A percentile compares a stretch with the other conserved stretches of the same genome.
Evolutionary conservation across 164 flowering plant genomes (phyloP).

Genomic region (Houttuynia cordata): DNA sequence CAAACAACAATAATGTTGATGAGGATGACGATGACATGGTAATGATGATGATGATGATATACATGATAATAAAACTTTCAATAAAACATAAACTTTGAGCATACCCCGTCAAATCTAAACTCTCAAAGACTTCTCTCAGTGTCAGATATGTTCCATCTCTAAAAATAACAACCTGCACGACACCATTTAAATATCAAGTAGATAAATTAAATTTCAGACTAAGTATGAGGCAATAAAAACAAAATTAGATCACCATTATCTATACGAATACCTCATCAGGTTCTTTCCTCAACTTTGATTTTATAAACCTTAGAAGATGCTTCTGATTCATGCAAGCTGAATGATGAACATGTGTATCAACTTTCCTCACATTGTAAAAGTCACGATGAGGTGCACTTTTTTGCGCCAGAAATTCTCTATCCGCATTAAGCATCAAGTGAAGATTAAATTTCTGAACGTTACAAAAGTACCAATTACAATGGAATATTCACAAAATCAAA

Average conservation of each 20-base stretch:
- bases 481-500: background rate
- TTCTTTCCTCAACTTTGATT: conserved; percentile 92
- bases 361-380: conserved; percentile 96
- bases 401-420: conserved; percentile 92
- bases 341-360: conserved; percentile 98
- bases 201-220: background rate
- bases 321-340: conserved; percentile 99
- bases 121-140: conserved; percentile 90
- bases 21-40: no score
- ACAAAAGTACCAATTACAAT: background rate
- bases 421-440: conserved; percentile 97
- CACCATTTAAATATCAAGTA: conserved; percentile 1
- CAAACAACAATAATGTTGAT: conserved; percentile 4
- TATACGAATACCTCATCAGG: conserved; percentile 80
- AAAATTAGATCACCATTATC: background rate
- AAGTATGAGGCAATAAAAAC: no score
- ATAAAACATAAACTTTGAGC: background rate
- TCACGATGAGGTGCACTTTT: conserved; percentile 99
- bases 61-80: background rate
- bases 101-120: conserved; percentile 94
- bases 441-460: conserved; percentile 85
- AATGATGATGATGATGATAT: background rate
- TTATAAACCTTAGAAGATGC: conserved; percentile 89
- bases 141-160: conserved; percentile 97
- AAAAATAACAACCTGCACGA: conserved; percentile 82